Evolutionary conservation across 2,329 filamentous ascomycete species (phyloP).

Genomic region (Madurella mycetomatis): DNA sequence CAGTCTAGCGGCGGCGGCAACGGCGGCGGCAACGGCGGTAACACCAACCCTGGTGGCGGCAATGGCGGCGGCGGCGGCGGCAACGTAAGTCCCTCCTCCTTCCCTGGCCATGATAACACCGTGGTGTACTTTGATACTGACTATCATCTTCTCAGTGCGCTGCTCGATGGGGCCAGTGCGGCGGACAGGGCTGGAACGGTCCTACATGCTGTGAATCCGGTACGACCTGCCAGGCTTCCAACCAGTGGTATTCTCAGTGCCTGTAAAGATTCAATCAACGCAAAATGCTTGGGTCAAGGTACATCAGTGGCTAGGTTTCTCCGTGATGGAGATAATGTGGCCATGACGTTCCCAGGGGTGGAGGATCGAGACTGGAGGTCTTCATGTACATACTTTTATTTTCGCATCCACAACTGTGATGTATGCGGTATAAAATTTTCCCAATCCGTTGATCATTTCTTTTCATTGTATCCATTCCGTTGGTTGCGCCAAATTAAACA

Average conservation of each 20-base stretch:
- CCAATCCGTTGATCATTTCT: too few relatives aligned
- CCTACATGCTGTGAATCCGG: conserved; percentile 33
- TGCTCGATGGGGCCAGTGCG: conserved; percentile 32
- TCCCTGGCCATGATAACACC: too few relatives aligned
- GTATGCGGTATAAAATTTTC: conserved; percentile 1
- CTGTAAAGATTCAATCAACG: conserved; percentile 14
- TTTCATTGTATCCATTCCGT: too few relatives aligned
- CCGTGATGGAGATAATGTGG: neutral
- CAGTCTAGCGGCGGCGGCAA: conserved; percentile 22
- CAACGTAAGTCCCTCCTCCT: neutral
- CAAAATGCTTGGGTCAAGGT: neutral
- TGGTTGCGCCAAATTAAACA: too few relatives aligned
- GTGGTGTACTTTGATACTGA: neutral
- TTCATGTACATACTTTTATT: conserved; percentile 18
- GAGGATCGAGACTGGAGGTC: neutral
- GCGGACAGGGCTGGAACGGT: conserved; percentile 32
- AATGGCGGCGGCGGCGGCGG: conserved; percentile 6
- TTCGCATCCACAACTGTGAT: neutral
- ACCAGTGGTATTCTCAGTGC: conserved; percentile 33
- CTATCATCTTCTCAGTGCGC: conserved; percentile 23
- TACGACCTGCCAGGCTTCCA: conserved; percentile 29
- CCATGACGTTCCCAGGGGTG: neutral
- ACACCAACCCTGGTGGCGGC: conserved; percentile 1
- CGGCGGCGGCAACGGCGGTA: conserved; percentile 6
- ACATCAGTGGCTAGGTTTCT: neutral